These are phyloP conservation scores for Zymoseptoria pseudotritici DNA, from an alignment of 2,329 filamentous ascomycete genomes.

Conservation along the genomic window DNA sequence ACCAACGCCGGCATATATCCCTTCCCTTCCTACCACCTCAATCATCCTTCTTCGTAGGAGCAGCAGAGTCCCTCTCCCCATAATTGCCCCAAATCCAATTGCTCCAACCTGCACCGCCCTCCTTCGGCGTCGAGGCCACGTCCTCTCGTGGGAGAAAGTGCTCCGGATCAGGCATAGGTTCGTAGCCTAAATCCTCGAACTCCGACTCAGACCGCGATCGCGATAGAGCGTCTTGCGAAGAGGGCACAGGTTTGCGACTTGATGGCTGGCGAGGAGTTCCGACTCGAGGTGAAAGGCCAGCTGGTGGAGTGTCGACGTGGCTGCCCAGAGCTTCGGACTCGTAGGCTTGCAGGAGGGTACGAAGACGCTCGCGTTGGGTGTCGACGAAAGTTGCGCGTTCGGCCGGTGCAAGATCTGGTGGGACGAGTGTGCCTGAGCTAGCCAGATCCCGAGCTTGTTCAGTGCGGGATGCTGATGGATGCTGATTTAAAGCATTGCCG, in stretches of 20 bases:
- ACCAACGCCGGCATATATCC: not conserved
- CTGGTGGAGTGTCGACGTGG: constrained; percentile 12
- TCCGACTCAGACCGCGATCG: constrained; percentile 82
- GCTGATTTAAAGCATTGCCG: constrained; percentile 59
- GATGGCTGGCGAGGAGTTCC: constrained; percentile 17
- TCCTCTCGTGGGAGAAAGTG: constrained; percentile 16
- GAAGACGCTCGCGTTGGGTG: constrained; percentile 70
- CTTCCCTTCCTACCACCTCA: constrained; percentile 19
- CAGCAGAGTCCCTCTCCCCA: constrained; percentile 30
- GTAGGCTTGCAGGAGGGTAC: constrained; percentile 66
- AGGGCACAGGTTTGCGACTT: constrained; percentile 24
- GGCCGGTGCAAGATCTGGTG: constrained; percentile 58
- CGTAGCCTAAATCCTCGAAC: constrained; percentile 54
- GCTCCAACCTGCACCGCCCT: constrained; percentile 24
- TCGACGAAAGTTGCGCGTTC: constrained; percentile 69
- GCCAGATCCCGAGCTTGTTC: constrained; percentile 46
- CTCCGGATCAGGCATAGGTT: constrained; percentile 31
- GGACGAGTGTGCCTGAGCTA: constrained; percentile 59
- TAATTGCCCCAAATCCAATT: constrained; percentile 33
- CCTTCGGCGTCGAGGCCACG: constrained; percentile 3
- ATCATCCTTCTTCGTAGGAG: constrained; percentile 26
- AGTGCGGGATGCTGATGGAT: constrained; percentile 30
- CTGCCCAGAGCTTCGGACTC: constrained; percentile 64
- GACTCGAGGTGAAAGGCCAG: constrained; percentile 17
- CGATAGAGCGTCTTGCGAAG: constrained; percentile 42